A percentile compares a stretch with the other conserved stretches of the same genome.
These are phyloP conservation scores for Melanogaster broomeanus DNA, from an alignment of 768 basidiomycete species.

Conservation along the genomic window DNA sequence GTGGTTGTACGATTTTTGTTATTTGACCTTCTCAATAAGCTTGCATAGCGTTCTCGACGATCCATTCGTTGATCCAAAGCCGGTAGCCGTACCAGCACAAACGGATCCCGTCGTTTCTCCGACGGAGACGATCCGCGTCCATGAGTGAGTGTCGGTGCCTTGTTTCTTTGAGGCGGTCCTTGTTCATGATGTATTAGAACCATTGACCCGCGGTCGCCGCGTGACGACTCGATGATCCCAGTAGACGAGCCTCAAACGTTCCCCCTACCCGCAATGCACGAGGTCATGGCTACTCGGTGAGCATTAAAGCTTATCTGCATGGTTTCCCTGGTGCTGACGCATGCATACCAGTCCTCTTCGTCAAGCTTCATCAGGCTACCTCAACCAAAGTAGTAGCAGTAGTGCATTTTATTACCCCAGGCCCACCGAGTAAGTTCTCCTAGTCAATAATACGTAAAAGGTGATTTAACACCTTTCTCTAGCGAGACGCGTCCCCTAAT, in stretches of 20 bases:
- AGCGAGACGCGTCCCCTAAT: conserved; percentile 61
- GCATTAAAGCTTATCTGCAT: background rate
- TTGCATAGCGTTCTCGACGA: conserved; percentile 26
- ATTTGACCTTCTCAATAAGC: background rate
- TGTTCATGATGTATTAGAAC: conserved; percentile 1
- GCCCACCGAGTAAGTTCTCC: conserved; percentile 26
- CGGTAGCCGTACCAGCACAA: conserved; percentile 9
- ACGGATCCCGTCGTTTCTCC: conserved; percentile 19
- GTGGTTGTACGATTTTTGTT: conserved; percentile 6
- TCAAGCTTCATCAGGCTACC: conserved; percentile 14
- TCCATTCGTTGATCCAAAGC: conserved; percentile 25
- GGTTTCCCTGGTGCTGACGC: background rate
- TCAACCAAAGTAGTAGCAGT: conserved; percentile 19
- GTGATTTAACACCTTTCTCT: background rate
- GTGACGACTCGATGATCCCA: conserved; percentile 29
- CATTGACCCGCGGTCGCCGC: conserved; percentile 33
- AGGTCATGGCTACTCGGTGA: conserved; percentile 30
- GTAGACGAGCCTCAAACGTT: conserved; percentile 26
- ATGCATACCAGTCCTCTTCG: conserved; percentile 13
- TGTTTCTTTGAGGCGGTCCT: background rate
- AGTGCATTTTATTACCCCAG: conserved; percentile 10
- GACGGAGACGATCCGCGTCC: conserved; percentile 30
- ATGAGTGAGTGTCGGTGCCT: conserved; percentile 24
- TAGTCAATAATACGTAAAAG: too few species aligned
- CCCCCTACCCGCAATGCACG: conserved; percentile 36